Base-by-base conservation (phyloP, 169 alveolate species). In the Eimeria necatrix region DNA sequence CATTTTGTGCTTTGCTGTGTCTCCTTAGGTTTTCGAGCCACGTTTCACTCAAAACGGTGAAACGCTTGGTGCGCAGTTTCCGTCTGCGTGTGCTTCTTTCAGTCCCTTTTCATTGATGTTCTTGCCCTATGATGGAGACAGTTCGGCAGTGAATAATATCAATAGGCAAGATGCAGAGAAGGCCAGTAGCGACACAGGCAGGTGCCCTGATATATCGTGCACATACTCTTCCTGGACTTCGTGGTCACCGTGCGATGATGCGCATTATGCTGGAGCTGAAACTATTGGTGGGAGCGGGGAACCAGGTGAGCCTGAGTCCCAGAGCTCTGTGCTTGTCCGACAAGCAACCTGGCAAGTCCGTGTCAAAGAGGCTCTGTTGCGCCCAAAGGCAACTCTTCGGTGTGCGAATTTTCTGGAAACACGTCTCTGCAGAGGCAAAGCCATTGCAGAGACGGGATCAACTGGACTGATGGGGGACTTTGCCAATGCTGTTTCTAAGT, bases 301-400 rank as follows among this genome's bases (percentile, higher is more conserved):
- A 52, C 5, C 12, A 6, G 5, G 48, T 7, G 59, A 46, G 93
- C 12, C 7, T 48, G 93, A 61, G 24, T 9, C 64, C 32, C 56
- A 59, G 32, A 24, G 68, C 22, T 52, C 24, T 32, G 80, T 32
- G 26, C 68, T 4, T 3, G 4, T 4, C 32, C 24, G 16, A 24
- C 52, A 78, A 85, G 80, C 93, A 85, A 85, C 32, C 51, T 85
- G 93, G 93, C 93, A 85, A 85, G 68, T 85, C 26, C 78, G 93
- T 14, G 64, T 85, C 70, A 59, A 61, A 26, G 93, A 85, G 61
- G 53, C 61, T 78, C 81, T 85, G 81, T 9, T 52, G 32, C 93
- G 80, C 80, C 93, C 93, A 78, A 85, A 59, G 80, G 51, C 49
- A 60, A 9, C 80, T 60, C n/a, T 32, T 48, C 64, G 46, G 48